A percentile compares a stretch with the other conserved stretches of the same genome.
These are phyloP conservation scores for Paecilomyces sp. DNA, from an alignment of 2,329 filamentous ascomycete genomes.

Conservation along the genomic window DNA sequence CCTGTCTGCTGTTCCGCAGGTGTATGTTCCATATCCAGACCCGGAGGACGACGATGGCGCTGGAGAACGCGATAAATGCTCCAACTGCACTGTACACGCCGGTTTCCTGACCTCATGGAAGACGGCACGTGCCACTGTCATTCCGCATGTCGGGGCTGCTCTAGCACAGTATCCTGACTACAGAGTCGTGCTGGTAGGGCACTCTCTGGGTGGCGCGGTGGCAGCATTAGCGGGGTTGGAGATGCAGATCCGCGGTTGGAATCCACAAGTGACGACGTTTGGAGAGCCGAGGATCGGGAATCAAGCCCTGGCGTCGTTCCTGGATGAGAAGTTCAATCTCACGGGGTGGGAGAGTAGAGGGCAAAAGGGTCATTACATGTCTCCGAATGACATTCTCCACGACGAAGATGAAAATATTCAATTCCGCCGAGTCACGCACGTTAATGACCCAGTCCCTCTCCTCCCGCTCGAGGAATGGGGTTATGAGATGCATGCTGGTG, in stretches of 20 bases:
- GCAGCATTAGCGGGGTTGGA: conserved; percentile 82
- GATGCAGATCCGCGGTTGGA: conserved; percentile 67
- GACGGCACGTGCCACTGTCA: conserved; percentile 61
- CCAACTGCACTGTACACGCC: conserved; percentile 85
- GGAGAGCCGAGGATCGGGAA: conserved; percentile 70
- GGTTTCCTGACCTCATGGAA: conserved; percentile 85
- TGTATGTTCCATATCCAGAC: conserved; percentile 82
- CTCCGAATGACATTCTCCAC: background rate
- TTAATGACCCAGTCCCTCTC: conserved; percentile 79
- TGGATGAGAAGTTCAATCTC: conserved; percentile 47
- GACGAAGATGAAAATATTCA: conserved; percentile 10
- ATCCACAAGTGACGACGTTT: conserved; percentile 78
- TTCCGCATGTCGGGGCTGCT: conserved; percentile 58
- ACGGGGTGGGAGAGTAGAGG: background rate
- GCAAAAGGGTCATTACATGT: background rate
- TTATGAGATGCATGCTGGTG: conserved; percentile 75
- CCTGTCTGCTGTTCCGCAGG: conserved; percentile 79
- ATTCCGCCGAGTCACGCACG: conserved; percentile 78
- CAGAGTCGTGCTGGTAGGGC: conserved; percentile 71
- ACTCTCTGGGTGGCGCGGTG: conserved; percentile 88
- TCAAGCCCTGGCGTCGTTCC: conserved; percentile 43
- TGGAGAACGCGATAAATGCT: conserved; percentile 52
- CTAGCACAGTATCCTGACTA: conserved; percentile 61
- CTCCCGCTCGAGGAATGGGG: conserved; percentile 85
- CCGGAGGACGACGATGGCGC: conserved; percentile 30